Conservation (phyloP, 2,329 filamentous ascomycete genomes). For the Beauveria varroae region DNA sequence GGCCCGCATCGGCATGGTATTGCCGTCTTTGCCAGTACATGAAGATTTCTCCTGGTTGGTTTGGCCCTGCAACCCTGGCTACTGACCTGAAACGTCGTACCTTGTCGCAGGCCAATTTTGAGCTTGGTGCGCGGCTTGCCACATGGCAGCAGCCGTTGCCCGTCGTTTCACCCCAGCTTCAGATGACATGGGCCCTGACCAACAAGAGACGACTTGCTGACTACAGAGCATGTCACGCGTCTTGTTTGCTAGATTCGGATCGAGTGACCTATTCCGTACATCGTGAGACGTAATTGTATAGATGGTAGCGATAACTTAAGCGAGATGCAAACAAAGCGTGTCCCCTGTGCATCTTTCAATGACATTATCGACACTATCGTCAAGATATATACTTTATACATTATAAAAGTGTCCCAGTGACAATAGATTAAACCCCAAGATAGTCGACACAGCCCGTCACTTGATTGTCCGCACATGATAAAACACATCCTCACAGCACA, state of each 20-base stretch:
- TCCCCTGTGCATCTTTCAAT: not conserved
- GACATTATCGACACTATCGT: not conserved
- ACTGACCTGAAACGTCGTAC: not conserved
- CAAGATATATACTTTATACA: not conserved
- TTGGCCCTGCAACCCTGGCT: not conserved
- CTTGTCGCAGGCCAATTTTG: not conserved
- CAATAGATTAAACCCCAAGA: no score
- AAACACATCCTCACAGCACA: conserved; percentile 18
- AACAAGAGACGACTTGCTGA: not conserved
- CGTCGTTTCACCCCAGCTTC: conserved; percentile 5
- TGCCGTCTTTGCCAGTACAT: not conserved
- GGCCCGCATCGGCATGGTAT: no score
- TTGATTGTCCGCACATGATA: not conserved
- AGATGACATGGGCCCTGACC: not conserved
- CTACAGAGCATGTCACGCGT: not conserved
- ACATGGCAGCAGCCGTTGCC: not conserved
- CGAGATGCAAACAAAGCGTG: no score
- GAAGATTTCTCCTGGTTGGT: not conserved
- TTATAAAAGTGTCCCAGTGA: not conserved
- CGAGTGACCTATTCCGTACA: no score
- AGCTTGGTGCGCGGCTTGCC: not conserved
- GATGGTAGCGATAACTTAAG: not conserved
- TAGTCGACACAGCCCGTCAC: no score
- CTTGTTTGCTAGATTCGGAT: not conserved
- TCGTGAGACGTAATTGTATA: no score